Conservation (phyloP, 2,329 filamentous ascomycete species). For the Alternaria ethzedia region DNA sequence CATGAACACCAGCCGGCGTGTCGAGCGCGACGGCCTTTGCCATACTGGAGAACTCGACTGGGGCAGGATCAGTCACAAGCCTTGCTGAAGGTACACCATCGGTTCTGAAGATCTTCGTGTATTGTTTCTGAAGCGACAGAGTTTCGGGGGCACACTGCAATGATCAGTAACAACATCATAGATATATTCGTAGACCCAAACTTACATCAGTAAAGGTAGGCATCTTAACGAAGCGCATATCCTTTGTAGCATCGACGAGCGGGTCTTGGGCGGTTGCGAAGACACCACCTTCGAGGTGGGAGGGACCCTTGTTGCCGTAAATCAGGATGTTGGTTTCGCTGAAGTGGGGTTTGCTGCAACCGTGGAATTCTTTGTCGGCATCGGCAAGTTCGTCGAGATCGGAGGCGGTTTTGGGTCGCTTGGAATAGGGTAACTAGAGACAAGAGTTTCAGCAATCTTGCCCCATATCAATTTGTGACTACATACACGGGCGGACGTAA, state of each 20-base stretch:
- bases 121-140: conserved; percentile 61
- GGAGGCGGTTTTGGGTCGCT: conserved; percentile 72
- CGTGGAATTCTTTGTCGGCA: conserved; percentile 71
- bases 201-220: conserved; percentile 55
- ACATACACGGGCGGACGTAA: conserved; percentile 49
- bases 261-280: conserved; percentile 63
- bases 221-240: conserved; percentile 70
- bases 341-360: conserved; percentile 80
- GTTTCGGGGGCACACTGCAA: conserved; percentile 62
- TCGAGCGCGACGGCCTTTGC: conserved; percentile 50
- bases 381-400: conserved; percentile 69
- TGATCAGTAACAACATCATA: conserved; percentile 19
- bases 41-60: conserved; percentile 61
- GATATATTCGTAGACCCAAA: neutral
- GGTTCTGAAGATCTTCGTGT: conserved; percentile 52
- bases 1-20: conserved; percentile 58
- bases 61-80: conserved; percentile 54
- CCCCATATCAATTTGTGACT: conserved; percentile 51
- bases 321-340: conserved; percentile 75
- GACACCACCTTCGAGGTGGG: conserved; percentile 54
- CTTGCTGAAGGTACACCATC: conserved; percentile 67
- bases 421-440: conserved; percentile 84
- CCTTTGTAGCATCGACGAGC: conserved; percentile 68
- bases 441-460: conserved; percentile 48
- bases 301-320: conserved; percentile 60